Base-by-base conservation (phyloP, 768 basidiomycete genomes). In the Rhodotorula sphaerocarpa region DNA sequence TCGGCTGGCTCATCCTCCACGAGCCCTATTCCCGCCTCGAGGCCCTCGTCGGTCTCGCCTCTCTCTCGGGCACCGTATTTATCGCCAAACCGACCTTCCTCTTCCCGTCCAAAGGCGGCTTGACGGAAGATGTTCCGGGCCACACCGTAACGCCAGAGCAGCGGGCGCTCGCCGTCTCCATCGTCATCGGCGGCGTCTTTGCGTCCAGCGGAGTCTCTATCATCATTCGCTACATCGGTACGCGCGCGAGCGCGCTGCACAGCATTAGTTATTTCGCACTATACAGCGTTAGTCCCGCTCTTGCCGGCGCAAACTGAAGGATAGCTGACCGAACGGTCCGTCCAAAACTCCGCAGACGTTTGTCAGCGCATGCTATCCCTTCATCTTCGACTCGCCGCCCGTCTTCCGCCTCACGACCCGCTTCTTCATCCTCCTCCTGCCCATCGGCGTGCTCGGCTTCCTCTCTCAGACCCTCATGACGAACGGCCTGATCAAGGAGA, bases 51-150 rank as follows among this genome's bases (percentile, higher is more conserved):
- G 67, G 70, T 82, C 82, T 85, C 12, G 79, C 80, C 50, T 85
- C 87, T 73, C 78, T 92, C 36, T 46, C 81, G 14, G 90, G 90
- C 0, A 88, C 90, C 14, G 73, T 91, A 20, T 78, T 90, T 12
- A 88, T 95, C 53, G 87, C 89, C 16, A 79, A 87, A 41, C 90
- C 90, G 0, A 76, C 79, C 1, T 82, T 83, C 55, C 69, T 95
- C 11, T 92, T 95, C 46, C 36, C 52, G 4, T 3, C 53, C 0
- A 15, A 25, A 4, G 23, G 11, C 23, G 34, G 23, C 30, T 10
- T 39, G 10, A n/a, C 51, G 1, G n/a, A 33, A 4, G 42, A 43
- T 27, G 11, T 44, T 28, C 52, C 44, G 0, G 52, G 41, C 3
- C 41, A 54, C 31, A 15, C 2, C 6, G 57, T 65, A 15, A 61